phyloP scores from a whole-genome alignment of 805 yeast species.

The Saturnispora saitoi region DNA sequence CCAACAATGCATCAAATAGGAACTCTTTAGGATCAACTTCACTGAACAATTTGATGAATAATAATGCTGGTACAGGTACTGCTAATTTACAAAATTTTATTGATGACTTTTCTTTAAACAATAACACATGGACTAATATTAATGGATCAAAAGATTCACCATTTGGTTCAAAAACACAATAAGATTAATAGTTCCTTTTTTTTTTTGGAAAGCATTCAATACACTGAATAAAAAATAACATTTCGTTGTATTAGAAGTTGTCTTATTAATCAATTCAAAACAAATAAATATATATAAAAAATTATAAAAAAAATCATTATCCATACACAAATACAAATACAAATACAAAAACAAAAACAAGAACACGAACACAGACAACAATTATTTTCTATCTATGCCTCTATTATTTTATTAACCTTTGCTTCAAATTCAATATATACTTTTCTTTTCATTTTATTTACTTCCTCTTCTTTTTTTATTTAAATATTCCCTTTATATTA shows the following conservation, averaged over 20 bases:
- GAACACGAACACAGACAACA: too few relatives aligned
- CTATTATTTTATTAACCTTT: conserved; percentile 1
- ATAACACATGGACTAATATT: conserved; percentile 4
- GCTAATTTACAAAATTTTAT: not conserved
- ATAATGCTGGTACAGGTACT: not conserved
- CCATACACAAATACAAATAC: not conserved
- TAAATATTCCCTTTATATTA: not conserved
- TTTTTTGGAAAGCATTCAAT: too few relatives aligned
- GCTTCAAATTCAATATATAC: conserved; percentile 1
- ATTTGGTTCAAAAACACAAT: not conserved
- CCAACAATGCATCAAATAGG: conserved; percentile 1
- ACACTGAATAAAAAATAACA: not conserved
- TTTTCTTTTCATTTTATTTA: not conserved
- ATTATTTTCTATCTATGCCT: not conserved
- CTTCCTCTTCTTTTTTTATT: not conserved
- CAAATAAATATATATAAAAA: not conserved
- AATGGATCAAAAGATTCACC: conserved; percentile 2
- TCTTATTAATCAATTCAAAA: not conserved
- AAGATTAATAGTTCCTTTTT: too few relatives aligned
- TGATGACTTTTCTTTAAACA: conserved; percentile 7
- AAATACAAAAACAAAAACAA: not conserved
- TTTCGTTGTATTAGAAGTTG: not conserved
- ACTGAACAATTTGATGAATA: not conserved
- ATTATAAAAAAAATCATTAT: not conserved
- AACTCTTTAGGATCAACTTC: conserved; percentile 10